phyloP scores from a whole-genome alignment of 1,284 basidiomycete species.

The Fomitopsis schrenkii region DNA sequence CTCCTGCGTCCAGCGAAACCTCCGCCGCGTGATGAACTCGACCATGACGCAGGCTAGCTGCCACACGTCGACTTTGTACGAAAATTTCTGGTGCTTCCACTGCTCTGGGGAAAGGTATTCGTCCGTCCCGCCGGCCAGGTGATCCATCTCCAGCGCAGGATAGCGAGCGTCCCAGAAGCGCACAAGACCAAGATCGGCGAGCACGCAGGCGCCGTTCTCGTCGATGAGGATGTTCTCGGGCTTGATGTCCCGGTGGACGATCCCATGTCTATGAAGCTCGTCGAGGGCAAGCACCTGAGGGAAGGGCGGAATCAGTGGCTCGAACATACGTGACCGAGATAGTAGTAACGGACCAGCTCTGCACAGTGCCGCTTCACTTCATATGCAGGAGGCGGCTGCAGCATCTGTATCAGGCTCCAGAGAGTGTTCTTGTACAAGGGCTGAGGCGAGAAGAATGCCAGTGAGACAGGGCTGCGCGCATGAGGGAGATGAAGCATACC shows the following conservation, averaged over 20 bases:
- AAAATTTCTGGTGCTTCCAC: neutral
- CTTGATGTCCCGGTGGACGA: conserved; percentile 44
- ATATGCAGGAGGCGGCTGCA: neutral
- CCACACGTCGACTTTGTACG: neutral
- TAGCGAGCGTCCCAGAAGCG: neutral
- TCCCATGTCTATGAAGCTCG: conserved; percentile 14
- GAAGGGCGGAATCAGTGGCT: neutral
- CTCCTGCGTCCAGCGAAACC: no score
- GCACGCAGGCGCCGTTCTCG: conserved; percentile 56
- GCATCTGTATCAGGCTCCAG: neutral
- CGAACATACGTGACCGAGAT: neutral
- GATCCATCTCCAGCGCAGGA: neutral
- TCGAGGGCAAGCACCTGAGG: conserved; percentile 14
- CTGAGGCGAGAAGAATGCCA: neutral
- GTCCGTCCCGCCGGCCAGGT: neutral
- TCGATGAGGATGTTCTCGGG: conserved; percentile 63
- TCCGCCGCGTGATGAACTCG: neutral
- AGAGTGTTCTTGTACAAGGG: neutral
- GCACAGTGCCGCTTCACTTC: conserved; percentile 12
- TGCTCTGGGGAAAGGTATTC: neutral
- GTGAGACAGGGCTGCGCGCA: conserved; percentile 1
- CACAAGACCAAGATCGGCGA: conserved; percentile 31
- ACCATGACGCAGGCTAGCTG: neutral
- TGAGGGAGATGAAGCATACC: conserved; percentile 10
- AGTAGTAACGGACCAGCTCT: conserved; percentile 13